phyloP scores from a whole-genome alignment of 1,139 yeast species.

The Magnusiomyces paraingens region DNA sequence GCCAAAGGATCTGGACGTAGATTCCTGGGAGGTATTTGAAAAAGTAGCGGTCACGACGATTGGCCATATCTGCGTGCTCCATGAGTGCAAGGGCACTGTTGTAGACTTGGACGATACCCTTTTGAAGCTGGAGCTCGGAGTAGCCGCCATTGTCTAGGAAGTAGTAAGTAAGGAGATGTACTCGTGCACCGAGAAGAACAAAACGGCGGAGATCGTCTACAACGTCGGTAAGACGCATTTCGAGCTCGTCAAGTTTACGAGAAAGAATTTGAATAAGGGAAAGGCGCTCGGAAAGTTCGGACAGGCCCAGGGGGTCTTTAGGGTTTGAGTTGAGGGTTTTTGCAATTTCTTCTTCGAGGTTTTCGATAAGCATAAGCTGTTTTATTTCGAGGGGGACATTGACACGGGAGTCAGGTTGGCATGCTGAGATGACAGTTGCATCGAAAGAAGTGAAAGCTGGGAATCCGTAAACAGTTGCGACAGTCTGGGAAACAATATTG shows the following conservation, averaged over 20 bases:
- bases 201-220: slow-evolving; percentile 64
- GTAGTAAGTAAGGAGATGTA: slow-evolving; percentile 73
- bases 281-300: slow-evolving; percentile 59
- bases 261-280: slow-evolving; percentile 67
- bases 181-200: slow-evolving; percentile 62
- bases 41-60: slow-evolving; percentile 53
- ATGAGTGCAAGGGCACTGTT: slow-evolving; percentile 71
- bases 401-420: slow-evolving; percentile 37
- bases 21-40: slow-evolving; percentile 79
- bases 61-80: slow-evolving; percentile 58
- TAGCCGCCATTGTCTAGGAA: slow-evolving; percentile 55
- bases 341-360: slow-evolving; percentile 79
- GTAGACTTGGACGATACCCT: slow-evolving; percentile 70
- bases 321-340: slow-evolving; percentile 70
- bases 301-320: slow-evolving; percentile 57
- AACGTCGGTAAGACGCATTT: slow-evolving; percentile 41
- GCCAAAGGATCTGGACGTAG: slow-evolving; percentile 79
- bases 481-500: slow-evolving; percentile 79
- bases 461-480: slow-evolving; percentile 89
- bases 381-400: slow-evolving; percentile 56
- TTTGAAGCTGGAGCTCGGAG: slow-evolving; percentile 56
- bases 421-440: slow-evolving; percentile 54
- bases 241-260: slow-evolving; percentile 69
- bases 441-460: slow-evolving; percentile 89
- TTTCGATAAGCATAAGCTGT: slow-evolving; percentile 75